Percentiles rank a stretch among this genome's conserved stretches.
phyloP scores from a whole-genome alignment of 2,329 filamentous ascomycete species.

The Colletotrichum eleusines region DNA sequence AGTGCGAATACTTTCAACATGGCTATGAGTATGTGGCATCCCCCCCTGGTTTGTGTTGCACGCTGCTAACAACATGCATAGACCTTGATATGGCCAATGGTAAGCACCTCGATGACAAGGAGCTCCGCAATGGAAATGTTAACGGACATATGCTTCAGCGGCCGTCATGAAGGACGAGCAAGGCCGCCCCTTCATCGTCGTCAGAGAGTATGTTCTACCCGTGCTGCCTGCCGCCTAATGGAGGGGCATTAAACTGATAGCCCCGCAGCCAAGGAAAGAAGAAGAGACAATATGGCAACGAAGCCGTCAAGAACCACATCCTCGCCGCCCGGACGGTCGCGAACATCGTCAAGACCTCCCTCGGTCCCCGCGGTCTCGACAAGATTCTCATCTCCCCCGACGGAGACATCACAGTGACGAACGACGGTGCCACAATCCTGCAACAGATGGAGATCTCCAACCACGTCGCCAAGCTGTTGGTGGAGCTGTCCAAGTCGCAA shows the following conservation, averaged over 20 bases:
- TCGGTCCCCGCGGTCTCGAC: constrained; percentile 95
- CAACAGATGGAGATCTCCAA: constrained; percentile 99
- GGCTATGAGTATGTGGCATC: constrained; percentile 46
- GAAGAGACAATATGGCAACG: constrained; percentile 95
- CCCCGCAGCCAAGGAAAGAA: constrained; percentile 88
- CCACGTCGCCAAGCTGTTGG: constrained; percentile 96
- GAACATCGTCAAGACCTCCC: constrained; percentile 96
- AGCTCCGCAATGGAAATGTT: constrained; percentile 39
- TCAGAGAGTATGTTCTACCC: constrained; percentile 82
- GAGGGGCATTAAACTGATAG: constrained; percentile 41
- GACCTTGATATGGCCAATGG: constrained; percentile 88
- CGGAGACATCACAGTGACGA: constrained; percentile 98
- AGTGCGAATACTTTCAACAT: constrained; percentile 42
- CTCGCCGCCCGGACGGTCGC: constrained; percentile 95
- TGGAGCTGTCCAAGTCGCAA: constrained; percentile 97
- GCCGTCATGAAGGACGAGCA: constrained; percentile 95
- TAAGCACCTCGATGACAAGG: constrained; percentile 57
- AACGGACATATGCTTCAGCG: constrained; percentile 56
- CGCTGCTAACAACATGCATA: constrained; percentile 58
- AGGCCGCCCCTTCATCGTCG: constrained; percentile 96
- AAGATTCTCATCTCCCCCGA: constrained; percentile 99
- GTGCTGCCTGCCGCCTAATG: constrained; percentile 20
- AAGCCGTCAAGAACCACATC: constrained; percentile 98
- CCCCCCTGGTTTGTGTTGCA: background rate
- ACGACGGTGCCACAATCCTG: constrained; percentile 97